Evolutionary conservation across 2,329 filamentous ascomycete species (phyloP).

Genomic region (Pseudocercospora eumusae): DNA sequence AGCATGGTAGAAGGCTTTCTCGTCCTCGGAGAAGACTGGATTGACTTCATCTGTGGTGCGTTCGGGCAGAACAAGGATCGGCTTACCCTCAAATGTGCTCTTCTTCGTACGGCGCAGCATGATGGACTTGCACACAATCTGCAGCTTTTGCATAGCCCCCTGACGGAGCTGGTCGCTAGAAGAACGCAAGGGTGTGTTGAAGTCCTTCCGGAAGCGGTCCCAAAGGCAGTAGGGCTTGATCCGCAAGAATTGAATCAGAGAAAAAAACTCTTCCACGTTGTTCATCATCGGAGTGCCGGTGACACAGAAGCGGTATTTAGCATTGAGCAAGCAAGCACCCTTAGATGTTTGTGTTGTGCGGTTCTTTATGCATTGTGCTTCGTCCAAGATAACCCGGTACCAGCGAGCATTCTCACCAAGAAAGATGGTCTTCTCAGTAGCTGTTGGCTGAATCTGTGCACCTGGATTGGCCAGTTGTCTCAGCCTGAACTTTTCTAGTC

Average conservation of each 20-base stretch:
- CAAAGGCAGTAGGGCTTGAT: constrained; percentile 73
- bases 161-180: constrained; percentile 34
- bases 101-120: constrained; percentile 81
- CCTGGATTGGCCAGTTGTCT: constrained; percentile 51
- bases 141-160: constrained; percentile 69
- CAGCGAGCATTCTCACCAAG: constrained; percentile 61
- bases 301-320: constrained; percentile 70
- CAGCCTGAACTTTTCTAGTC: constrained; percentile 55
- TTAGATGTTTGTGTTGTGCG: constrained; percentile 62
- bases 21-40: constrained; percentile 67
- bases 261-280: constrained; percentile 72
- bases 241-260: constrained; percentile 72
- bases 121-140: constrained; percentile 74
- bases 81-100: constrained; percentile 75
- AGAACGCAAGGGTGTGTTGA: constrained; percentile 55
- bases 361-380: constrained; percentile 82
- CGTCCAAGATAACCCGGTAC: constrained; percentile 71
- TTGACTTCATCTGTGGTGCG: constrained; percentile 64
- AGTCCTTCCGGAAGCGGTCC: constrained; percentile 62
- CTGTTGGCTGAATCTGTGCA: constrained; percentile 35
- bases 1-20: constrained; percentile 64
- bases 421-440: constrained; percentile 38
- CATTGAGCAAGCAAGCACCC: constrained; percentile 60
- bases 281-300: constrained; percentile 92
- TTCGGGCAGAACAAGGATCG: constrained; percentile 67